Conservation (phyloP, 768 basidiomycete species). For the Leccinum aurantiacum region DNA sequence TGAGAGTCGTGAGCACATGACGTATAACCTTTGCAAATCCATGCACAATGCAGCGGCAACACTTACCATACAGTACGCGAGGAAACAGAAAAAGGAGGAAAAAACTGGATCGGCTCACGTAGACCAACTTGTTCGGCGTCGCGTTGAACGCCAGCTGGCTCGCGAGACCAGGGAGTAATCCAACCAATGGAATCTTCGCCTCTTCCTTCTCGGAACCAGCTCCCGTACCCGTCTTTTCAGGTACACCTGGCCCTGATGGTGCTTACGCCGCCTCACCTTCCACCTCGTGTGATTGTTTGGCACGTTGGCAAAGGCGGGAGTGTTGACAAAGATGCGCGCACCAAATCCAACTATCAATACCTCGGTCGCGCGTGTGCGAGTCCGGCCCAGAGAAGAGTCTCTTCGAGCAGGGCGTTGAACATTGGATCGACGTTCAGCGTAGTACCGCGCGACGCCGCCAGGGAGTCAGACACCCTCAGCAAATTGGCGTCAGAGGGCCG, state of each 20-base stretch:
- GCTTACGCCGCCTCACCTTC: constrained; percentile 6
- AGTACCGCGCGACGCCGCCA: constrained; percentile 6
- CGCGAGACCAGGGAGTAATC: constrained; percentile 76
- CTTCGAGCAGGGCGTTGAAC: constrained; percentile 57
- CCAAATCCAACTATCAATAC: constrained; percentile 64
- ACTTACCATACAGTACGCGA: no score
- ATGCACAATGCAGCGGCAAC: no score
- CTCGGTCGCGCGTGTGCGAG: constrained; percentile 53
- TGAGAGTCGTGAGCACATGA: constrained; percentile 1
- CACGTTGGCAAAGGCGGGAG: constrained; percentile 11
- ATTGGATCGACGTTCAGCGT: constrained; percentile 27
- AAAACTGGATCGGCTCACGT: constrained; percentile 56
- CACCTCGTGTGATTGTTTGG: constrained; percentile 1
- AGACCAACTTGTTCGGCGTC: constrained; percentile 68
- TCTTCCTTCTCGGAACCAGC: constrained; percentile 30
- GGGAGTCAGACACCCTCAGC: not conserved
- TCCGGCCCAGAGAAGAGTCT: constrained; percentile 73
- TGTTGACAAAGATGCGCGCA: constrained; percentile 56
- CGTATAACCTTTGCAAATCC: no score
- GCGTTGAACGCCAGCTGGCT: constrained; percentile 62
- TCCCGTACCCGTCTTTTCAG: constrained; percentile 12
- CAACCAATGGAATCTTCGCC: constrained; percentile 66
- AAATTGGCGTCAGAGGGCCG: no score
- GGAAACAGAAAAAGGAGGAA: not conserved
- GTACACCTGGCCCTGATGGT: constrained; percentile 14